These are phyloP conservation scores for Mycosphaerella arachidis DNA, from an alignment of 2,329 filamentous ascomycete species.

Conservation along the genomic window DNA sequence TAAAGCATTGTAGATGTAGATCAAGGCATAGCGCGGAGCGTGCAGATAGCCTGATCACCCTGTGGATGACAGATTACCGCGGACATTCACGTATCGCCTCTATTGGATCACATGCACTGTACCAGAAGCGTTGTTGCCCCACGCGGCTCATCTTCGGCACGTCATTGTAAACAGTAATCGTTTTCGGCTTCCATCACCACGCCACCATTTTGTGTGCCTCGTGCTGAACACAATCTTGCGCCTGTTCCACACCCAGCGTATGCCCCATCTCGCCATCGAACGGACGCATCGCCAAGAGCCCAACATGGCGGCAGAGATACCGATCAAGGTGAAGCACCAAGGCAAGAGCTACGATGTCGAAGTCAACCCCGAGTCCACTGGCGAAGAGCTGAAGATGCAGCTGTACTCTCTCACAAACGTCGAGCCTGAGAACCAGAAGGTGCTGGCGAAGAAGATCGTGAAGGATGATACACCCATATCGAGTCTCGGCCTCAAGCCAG, in stretches of 20 bases:
- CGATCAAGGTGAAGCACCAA: constrained; percentile 81
- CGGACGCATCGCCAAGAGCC: not conserved
- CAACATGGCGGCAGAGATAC: constrained; percentile 29
- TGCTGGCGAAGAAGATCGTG: constrained; percentile 88
- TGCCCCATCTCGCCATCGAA: not conserved
- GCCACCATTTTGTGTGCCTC: not conserved
- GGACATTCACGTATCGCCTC: not conserved
- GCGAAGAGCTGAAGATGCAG: constrained; percentile 93
- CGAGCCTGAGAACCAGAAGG: constrained; percentile 93
- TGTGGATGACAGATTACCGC: too few species aligned
- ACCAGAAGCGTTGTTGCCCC: not conserved
- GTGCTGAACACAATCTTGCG: not conserved
- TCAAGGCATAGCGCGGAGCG: too few species aligned
- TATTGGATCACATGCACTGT: not conserved
- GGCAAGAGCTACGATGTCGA: constrained; percentile 95
- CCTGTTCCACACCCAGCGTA: not conserved
- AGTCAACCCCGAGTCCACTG: constrained; percentile 75
- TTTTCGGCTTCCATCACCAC: not conserved
- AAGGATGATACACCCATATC: constrained; percentile 90
- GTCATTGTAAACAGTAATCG: not conserved
- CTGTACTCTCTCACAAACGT: constrained; percentile 93
- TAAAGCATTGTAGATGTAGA: not conserved
- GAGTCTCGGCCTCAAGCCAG: constrained; percentile 77
- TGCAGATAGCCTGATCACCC: too few species aligned
- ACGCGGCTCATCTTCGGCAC: not conserved